Percentiles rank a stretch among this genome's conserved stretches.
phyloP scores from a whole-genome alignment of 306 rosid genomes.

The Glycyrrhiza uralensis region DNA sequence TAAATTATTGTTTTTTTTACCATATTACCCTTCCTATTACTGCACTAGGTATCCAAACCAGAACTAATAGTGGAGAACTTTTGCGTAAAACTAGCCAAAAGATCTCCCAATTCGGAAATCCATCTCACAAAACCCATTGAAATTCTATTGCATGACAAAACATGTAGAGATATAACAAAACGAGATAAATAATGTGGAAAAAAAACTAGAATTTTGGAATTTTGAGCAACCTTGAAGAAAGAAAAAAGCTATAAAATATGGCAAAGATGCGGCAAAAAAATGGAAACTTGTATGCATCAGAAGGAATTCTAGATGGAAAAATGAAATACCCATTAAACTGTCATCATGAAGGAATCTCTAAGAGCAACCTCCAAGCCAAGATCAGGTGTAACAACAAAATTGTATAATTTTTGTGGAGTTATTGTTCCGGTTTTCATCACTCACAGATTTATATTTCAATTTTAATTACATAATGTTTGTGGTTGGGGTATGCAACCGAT shows the following conservation, averaged over 20 bases:
- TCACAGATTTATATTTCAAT: too few relatives aligned
- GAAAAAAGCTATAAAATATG: background rate
- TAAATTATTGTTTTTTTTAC: too few relatives aligned
- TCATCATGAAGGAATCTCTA: too few relatives aligned
- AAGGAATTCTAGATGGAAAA: conserved; percentile 15
- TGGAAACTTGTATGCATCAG: background rate
- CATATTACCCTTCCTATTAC: too few relatives aligned
- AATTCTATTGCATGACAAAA: background rate
- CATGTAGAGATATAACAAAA: background rate
- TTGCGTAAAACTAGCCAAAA: background rate
- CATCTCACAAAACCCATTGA: background rate
- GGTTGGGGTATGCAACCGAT: too few relatives aligned
- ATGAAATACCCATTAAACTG: background rate
- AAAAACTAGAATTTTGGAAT: background rate
- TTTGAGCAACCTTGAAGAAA: background rate
- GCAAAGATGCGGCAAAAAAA: background rate
- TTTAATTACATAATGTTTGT: too few relatives aligned
- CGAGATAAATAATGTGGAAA: background rate
- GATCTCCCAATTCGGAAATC: conserved; percentile 12
- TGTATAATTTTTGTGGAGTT: too few relatives aligned
- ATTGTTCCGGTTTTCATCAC: too few relatives aligned
- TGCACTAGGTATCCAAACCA: background rate
- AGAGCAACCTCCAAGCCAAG: too few relatives aligned
- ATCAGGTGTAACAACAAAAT: too few relatives aligned
- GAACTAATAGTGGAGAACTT: background rate